Base-by-base conservation (phyloP, 2,329 filamentous ascomycete species). In the Elsinoe arachidis region DNA sequence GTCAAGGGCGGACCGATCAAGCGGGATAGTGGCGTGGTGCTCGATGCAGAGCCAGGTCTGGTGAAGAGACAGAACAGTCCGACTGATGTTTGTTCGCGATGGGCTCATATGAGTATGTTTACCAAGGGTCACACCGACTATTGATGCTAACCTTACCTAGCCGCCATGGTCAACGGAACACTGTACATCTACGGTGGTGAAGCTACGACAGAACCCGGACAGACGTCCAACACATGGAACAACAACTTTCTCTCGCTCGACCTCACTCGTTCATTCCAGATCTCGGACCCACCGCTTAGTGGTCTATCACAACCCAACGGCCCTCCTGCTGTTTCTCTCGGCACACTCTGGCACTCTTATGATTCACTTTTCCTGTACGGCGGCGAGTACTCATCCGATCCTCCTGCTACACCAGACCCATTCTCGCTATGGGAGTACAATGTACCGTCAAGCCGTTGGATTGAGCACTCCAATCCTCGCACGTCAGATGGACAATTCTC, bases 151-250 rank as follows among this genome's bases (percentile, higher is more conserved):
- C 23, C 61, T 61, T 52, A 7, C 15, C 7, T 21, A 81, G 81
- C 77, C 60, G 82, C 87, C 2, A 68, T 87, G 35, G 77, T 91
- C 14, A 90, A 90, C 62, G 87, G 86, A 12, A 90, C 86, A 0
- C 66, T 90, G 2, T 91, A 88, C 67, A 79, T 89, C 56, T 91
- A 89, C 63, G 87, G 87, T 35, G 88, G 87, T 23, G 79, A 86
- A 62, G 79, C 82, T 12, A 86, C 78, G 52, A 80, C 76, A 1
- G 69, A 76, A 14, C 69, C 76, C 12, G 76, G 78, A 35, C 86
- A 90, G 64, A 77, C 73, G 1, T 70, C 74, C 5, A 73, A 88
- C 65, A 85, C 82, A 1, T 90, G 87, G 87, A 89, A 86, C 63
- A 89, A 89, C 65, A 76, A 90, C 68, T 86, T 91, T 64, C 71